Conservation (phyloP, 2,329 filamentous ascomycete species). For the Hortaea sp. region DNA sequence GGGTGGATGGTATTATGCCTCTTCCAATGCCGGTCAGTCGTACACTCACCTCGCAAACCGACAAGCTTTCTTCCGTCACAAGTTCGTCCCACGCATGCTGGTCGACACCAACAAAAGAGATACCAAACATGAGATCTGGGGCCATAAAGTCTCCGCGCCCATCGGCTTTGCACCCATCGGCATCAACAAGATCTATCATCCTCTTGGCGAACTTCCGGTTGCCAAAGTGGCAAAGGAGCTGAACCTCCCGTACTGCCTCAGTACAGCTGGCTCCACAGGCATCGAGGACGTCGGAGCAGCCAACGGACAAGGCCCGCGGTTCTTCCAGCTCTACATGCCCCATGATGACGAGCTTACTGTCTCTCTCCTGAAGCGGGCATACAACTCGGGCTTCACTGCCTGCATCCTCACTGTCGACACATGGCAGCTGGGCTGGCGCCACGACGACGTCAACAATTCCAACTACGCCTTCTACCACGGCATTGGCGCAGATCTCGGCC, state of each 20-base stretch:
- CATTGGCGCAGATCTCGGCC: constrained; percentile 47
- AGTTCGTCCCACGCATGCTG: constrained; percentile 52
- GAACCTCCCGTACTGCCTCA: constrained; percentile 49
- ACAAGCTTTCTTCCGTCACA: constrained; percentile 54
- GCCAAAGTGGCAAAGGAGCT: constrained; percentile 51
- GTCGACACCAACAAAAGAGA: constrained; percentile 52
- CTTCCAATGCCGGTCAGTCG: constrained; percentile 47
- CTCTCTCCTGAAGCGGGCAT: constrained; percentile 46
- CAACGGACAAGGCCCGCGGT: constrained; percentile 44
- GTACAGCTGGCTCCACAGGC: constrained; percentile 44
- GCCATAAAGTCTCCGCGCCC: constrained; percentile 48
- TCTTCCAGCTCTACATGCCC: constrained; percentile 56
- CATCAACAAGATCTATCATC: constrained; percentile 57
- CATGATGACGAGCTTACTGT: constrained; percentile 52
- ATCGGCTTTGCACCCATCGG: constrained; percentile 57
- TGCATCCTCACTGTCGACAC: constrained; percentile 54
- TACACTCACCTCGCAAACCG: constrained; percentile 48
- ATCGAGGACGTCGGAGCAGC: constrained; percentile 50
- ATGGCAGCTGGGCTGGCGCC: constrained; percentile 53
- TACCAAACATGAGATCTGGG: constrained; percentile 49
- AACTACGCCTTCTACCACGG: constrained; percentile 57
- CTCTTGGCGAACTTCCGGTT: constrained; percentile 47
- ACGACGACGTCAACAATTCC: constrained; percentile 45
- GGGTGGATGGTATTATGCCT: constrained; percentile 50
- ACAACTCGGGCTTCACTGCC: constrained; percentile 45